Evolutionary conservation across 331 rosid genomes (phyloP), one percentile per base, ranked within the genome.

Genomic region (Malus hybrid): DNA sequence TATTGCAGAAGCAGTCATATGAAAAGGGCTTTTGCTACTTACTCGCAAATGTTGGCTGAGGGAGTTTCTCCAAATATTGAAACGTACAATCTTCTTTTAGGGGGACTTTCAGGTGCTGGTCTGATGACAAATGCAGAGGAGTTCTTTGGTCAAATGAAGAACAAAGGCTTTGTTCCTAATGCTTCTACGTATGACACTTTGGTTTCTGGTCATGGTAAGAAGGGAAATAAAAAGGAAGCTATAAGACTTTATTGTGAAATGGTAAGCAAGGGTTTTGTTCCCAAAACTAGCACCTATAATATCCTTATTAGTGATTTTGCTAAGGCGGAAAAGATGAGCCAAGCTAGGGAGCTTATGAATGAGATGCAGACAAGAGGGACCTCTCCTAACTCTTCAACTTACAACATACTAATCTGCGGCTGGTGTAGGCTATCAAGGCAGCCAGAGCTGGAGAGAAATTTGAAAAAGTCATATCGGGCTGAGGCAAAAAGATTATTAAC

Each of bases 271-370:
- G 92, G 97, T 74, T 90, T 87, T 78, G 82, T 88, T 83, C 99
- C 99, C 81, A 86, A 80, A 54, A 76, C 87, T 22, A 82, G 90
- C 75, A 88, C 97, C 55, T 95, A 86, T 78, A 92, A 95, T 76
- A 91, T 87, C 80, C 99, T 95, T 65, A 89, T 95, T 76, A 76
- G 84, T 79, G 95, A 90, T 87, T 89, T 76, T 71, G 93, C 96
- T 27, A 85, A 88, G 82, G 87, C 73, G 28, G 97, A 93, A 76
- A 92, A 87, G 87, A 95, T 89, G 99, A 82, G 78, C 70, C 92
- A 92, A 80, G 99, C 99, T 65, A 84, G 85, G 81, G 99, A 90
- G 82, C 92, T 95, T 74, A 82, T 88, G 91, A 87, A 95, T 69
- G 97, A 95, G 84, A 90, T 92, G 99, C 81, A 77, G 83, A 69